A percentile compares a stretch with the other conserved stretches of the same genome.
Evolutionary conservation across 2,329 filamentous ascomycete genomes (phyloP).

Genomic region (Dothideomycetes sp.): DNA sequence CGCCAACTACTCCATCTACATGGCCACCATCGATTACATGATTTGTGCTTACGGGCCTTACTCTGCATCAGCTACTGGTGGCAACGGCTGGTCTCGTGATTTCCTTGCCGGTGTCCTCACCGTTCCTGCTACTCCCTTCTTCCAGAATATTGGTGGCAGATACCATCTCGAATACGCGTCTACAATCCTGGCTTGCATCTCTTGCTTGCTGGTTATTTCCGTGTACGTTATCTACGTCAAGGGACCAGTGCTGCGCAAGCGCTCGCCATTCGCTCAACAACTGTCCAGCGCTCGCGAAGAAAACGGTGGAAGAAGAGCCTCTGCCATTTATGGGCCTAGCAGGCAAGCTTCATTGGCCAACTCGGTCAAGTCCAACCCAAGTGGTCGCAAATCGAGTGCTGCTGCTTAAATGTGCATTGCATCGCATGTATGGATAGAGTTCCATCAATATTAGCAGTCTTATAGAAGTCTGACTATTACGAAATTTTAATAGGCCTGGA

Average conservation of each 20-base stretch:
- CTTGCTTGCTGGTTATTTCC: conserved; percentile 42
- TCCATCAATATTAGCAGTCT: too few relatives aligned
- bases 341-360: conserved; percentile 4
- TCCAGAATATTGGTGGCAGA: conserved; percentile 33
- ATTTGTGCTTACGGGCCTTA: conserved; percentile 66
- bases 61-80: conserved; percentile 65
- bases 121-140: conserved; percentile 57
- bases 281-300: conserved; percentile 18
- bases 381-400: too few relatives aligned
- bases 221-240: conserved; percentile 52
- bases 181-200: conserved; percentile 46
- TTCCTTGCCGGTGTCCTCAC: conserved; percentile 66
- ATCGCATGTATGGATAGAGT: too few relatives aligned
- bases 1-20: conserved; percentile 55
- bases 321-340: conserved; percentile 10
- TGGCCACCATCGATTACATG: conserved; percentile 72
- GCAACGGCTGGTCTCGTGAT: conserved; percentile 66
- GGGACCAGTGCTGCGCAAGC: conserved; percentile 43
- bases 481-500: too few relatives aligned
- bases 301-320: conserved; percentile 11
- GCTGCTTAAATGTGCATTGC: too few relatives aligned
- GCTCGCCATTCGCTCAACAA: conserved; percentile 45
- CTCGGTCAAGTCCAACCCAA: conserved; percentile 3
- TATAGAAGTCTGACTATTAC: too few relatives aligned
- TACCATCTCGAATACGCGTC: conserved; percentile 46